A percentile compares a stretch with the other conserved stretches of the same genome.
Conservation (phyloP, 2,329 filamentous ascomycete genomes). For the Microcyclospora pomicola region DNA sequence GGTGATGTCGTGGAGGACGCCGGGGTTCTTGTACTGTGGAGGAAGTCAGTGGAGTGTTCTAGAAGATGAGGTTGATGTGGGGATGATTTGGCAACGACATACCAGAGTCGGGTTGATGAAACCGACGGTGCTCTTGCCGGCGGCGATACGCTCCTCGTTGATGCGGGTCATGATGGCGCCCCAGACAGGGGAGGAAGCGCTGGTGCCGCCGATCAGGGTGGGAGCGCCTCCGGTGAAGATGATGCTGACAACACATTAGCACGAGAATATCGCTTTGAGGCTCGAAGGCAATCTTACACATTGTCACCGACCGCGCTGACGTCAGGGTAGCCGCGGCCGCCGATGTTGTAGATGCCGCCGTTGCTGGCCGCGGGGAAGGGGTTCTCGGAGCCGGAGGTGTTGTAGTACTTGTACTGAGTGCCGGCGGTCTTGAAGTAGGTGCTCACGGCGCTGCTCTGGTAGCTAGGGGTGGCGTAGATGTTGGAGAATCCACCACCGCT, state of each 20-base stretch:
- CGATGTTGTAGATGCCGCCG: slow-evolving; percentile 17
- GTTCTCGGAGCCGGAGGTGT: slow-evolving; percentile 38
- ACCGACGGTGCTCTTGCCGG: slow-evolving; percentile 15
- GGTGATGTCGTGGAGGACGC: slow-evolving; percentile 15
- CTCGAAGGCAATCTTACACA: slow-evolving; percentile 2
- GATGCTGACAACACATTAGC: not conserved
- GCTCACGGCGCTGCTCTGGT: slow-evolving; percentile 25
- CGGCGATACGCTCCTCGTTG: slow-evolving; percentile 16
- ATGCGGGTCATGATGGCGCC: slow-evolving; percentile 15
- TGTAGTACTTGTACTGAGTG: slow-evolving; percentile 19
- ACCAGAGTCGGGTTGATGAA: slow-evolving; percentile 22
- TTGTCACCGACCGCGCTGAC: slow-evolving; percentile 20
- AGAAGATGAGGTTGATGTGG: too few species aligned
- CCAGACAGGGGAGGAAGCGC: slow-evolving; percentile 14
- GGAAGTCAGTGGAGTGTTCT: too few species aligned
- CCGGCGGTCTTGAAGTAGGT: slow-evolving; percentile 21
- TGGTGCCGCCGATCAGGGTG: slow-evolving; percentile 16
- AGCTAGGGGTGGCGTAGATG: slow-evolving; percentile 22
- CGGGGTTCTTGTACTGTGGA: not conserved
- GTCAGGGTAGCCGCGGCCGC: slow-evolving; percentile 30
- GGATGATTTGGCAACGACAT: too few species aligned
- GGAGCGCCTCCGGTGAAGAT: slow-evolving; percentile 10
- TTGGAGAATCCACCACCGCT: slow-evolving; percentile 29
- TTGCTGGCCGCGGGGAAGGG: slow-evolving; percentile 22
- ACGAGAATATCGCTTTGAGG: too few species aligned